phyloP scores from a whole-genome alignment of 2,329 filamentous ascomycete species.

The Fusarium gaditjirri region DNA sequence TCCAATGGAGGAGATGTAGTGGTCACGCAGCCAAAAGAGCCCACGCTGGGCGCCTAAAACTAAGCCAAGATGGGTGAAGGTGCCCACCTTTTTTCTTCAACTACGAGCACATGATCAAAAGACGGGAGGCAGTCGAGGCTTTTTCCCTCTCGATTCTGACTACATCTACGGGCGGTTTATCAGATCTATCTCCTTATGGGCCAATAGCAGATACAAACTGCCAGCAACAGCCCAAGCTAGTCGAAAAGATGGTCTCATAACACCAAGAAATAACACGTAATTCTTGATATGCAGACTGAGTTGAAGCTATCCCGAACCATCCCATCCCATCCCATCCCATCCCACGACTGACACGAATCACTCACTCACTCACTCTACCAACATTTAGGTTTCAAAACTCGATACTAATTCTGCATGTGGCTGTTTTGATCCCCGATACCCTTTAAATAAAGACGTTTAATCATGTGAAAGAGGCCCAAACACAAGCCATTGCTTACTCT shows the following conservation, averaged over 20 bases:
- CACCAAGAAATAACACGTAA: neutral
- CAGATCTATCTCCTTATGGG: neutral
- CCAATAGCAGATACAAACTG: neutral
- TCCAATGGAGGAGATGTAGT: conserved; percentile 13
- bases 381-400: conserved; percentile 4
- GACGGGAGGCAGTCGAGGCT: conserved; percentile 29
- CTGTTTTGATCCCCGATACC: neutral
- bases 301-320: neutral
- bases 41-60: neutral
- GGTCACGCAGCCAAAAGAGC: conserved; percentile 37
- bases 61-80: conserved; percentile 20
- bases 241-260: conserved; percentile 1
- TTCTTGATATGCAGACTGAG: neutral
- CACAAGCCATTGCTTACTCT: neutral
- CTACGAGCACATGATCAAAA: conserved; percentile 41
- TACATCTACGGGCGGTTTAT: conserved; percentile 13
- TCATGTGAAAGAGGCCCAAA: conserved; percentile 9
- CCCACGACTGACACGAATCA: neutral
- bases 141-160: conserved; percentile 30
- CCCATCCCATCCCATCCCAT: neutral
- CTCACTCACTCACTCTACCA: neutral
- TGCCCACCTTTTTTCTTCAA: conserved; percentile 20
- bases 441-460: neutral
- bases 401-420: conserved; percentile 5
- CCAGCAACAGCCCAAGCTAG: neutral